Conservation (phyloP, 139 green algal genomes). For the Picochlorum sp. region DNA sequence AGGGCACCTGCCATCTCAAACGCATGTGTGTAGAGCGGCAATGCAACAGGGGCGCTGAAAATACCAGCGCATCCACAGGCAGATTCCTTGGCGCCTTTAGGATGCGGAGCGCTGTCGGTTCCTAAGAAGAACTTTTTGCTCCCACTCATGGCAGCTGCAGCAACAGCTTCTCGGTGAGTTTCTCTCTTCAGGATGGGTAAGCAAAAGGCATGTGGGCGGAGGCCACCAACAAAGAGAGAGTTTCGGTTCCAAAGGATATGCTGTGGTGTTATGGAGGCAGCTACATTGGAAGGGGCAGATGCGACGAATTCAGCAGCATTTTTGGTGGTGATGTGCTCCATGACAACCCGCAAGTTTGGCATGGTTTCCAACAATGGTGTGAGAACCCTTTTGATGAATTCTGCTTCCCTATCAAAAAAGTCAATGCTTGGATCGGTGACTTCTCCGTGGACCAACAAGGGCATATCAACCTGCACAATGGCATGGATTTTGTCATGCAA, state of each 20-base stretch:
- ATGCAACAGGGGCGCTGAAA: slow-evolving; percentile 86
- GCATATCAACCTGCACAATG: slow-evolving; percentile 42
- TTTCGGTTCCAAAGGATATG: slow-evolving; percentile 98
- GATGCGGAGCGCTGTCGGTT: slow-evolving; percentile 86
- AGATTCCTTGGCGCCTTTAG: slow-evolving; percentile 60
- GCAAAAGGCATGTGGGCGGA: slow-evolving; percentile 95
- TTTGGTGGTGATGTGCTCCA: slow-evolving; percentile 97
- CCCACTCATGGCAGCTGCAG: slow-evolving; percentile 69
- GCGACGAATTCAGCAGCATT: slow-evolving; percentile 87
- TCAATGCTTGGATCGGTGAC: slow-evolving; percentile 87
- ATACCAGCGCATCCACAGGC: slow-evolving; percentile 92
- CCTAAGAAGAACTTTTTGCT: slow-evolving; percentile 92
- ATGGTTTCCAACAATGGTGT: slow-evolving; percentile 63
- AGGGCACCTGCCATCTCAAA: slow-evolving; percentile 81
- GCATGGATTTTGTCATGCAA: background rate
- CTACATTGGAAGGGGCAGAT: slow-evolving; percentile 54
- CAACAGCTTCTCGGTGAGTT: slow-evolving; percentile 67
- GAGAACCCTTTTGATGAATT: slow-evolving; percentile 85
- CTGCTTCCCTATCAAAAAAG: slow-evolving; percentile 94
- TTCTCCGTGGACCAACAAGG: slow-evolving; percentile 90
- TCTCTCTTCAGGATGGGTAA: slow-evolving; percentile 97
- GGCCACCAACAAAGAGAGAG: slow-evolving; percentile 82
- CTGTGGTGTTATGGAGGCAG: slow-evolving; percentile 91
- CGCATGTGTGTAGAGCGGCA: slow-evolving; percentile 75
- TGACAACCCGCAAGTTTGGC: slow-evolving; percentile 76